A percentile compares a stretch with the other conserved stretches of the same genome.
phyloP scores from a whole-genome alignment of 2,329 filamentous ascomycete species.

The Thelonectria blattea region DNA sequence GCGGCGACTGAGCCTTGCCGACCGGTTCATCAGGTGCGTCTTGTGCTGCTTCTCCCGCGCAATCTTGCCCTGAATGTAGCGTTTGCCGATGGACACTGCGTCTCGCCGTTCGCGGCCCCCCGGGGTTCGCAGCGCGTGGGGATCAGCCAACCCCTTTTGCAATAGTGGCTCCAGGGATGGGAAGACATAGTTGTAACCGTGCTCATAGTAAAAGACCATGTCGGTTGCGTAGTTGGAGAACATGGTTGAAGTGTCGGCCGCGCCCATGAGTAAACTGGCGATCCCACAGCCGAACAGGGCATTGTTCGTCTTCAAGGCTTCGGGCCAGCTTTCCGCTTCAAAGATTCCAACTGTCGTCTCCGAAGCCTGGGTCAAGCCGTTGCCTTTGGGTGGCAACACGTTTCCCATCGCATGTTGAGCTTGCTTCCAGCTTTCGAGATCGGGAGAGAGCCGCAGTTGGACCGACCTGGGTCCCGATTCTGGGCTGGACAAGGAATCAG shows the following conservation, averaged over 20 bases:
- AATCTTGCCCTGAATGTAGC: constrained; percentile 34
- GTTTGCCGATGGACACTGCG: constrained; percentile 29
- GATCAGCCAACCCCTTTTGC: constrained; percentile 26
- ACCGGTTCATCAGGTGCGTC: constrained; percentile 22
- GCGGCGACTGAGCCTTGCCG: constrained; percentile 25
- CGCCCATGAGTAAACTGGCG: constrained; percentile 33
- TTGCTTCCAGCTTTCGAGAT: constrained; percentile 30
- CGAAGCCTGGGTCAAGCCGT: constrained; percentile 27
- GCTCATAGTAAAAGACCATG: constrained; percentile 35
- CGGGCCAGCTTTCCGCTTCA: constrained; percentile 30
- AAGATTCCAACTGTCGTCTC: constrained; percentile 21
- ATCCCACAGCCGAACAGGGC: constrained; percentile 33
- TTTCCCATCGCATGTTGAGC: constrained; percentile 30
- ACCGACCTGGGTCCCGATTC: constrained; percentile 21
- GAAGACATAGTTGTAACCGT: constrained; percentile 36
- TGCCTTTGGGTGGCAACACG: constrained; percentile 30
- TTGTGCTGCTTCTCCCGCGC: constrained; percentile 32
- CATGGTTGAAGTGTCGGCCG: constrained; percentile 30
- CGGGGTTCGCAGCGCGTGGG: constrained; percentile 27
- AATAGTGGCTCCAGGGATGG: constrained; percentile 29
- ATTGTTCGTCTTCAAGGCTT: constrained; percentile 33
- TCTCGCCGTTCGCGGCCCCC: constrained; percentile 31
- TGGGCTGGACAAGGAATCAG: constrained; percentile 13
- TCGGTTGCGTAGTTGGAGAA: constrained; percentile 36
- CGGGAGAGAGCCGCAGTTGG: constrained; percentile 28